phyloP scores from a whole-genome alignment of 75 land plant genomes.

The Sequoiadendron giganteum region DNA sequence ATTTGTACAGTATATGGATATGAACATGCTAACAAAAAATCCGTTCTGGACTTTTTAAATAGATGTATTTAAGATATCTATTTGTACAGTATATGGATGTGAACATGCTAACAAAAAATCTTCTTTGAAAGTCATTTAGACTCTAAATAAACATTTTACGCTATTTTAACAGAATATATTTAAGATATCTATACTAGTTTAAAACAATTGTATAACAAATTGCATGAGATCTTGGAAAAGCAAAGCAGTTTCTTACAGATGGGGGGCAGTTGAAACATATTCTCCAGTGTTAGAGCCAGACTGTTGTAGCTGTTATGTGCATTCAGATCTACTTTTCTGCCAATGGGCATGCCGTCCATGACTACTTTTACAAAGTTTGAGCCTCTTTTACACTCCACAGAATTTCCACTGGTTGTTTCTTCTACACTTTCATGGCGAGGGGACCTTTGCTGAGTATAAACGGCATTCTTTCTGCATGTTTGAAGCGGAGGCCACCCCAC shows the following conservation, averaged over 20 bases:
- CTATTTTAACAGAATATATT: no score
- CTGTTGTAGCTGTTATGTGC: slow-evolving; percentile 31
- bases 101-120: no score
- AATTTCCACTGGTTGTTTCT: not conserved
- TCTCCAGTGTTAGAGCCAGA: slow-evolving; percentile 20
- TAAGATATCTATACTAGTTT: no score
- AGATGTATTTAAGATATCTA: no score
- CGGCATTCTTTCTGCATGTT: slow-evolving; percentile 19
- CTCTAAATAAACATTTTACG: no score
- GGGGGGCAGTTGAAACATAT: slow-evolving; percentile 23
- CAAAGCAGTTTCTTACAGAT: slow-evolving; percentile 13
- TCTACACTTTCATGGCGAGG: not conserved
- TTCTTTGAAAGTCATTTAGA: no score
- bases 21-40: no score
- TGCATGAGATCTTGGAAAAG: no score
- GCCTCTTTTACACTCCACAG: not conserved
- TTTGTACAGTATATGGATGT: no score
- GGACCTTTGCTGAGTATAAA: not conserved
- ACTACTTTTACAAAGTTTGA: slow-evolving; percentile 32
- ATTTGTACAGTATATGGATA: no score
- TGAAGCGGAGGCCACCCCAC: slow-evolving; percentile 49
- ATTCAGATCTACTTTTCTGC: slow-evolving; percentile 44
- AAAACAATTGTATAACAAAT: no score
- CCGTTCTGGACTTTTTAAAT: no score
- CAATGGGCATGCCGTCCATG: slow-evolving; percentile 49